phyloP scores from a whole-genome alignment of 495 filamentous ascomycete species.

The Podospora bellae-mahoneyi region DNA sequence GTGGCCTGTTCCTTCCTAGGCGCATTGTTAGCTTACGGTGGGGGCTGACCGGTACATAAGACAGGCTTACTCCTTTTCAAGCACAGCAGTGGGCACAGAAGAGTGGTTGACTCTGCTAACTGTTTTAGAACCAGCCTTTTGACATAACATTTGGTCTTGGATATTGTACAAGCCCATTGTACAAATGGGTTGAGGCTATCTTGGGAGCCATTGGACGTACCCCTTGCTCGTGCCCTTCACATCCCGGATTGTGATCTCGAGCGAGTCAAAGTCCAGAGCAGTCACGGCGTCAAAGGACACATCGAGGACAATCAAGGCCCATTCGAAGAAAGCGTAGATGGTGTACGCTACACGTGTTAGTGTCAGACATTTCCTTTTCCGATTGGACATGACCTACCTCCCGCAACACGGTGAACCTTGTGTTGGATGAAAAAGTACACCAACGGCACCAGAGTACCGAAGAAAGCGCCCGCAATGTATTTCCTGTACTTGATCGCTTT shows the following conservation, averaged over 20 bases:
- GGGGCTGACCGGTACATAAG: not conserved
- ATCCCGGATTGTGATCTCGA: slow-evolving; percentile 88
- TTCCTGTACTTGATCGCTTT: slow-evolving; percentile 86
- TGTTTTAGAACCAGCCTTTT: slow-evolving; percentile 40
- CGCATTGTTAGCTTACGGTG: not conserved
- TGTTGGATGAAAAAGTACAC: slow-evolving; percentile 99
- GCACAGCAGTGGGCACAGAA: slow-evolving; percentile 64
- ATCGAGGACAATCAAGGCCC: slow-evolving; percentile 91
- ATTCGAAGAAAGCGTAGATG: slow-evolving; percentile 98
- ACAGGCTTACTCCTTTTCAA: slow-evolving; percentile 77
- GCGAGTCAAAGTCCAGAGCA: slow-evolving; percentile 85
- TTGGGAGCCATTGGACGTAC: slow-evolving; percentile 98
- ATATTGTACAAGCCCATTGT: slow-evolving; percentile 26
- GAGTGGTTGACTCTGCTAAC: slow-evolving; percentile 52
- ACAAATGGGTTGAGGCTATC: slow-evolving; percentile 45
- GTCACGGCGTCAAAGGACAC: slow-evolving; percentile 96
- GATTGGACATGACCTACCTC: slow-evolving; percentile 60
- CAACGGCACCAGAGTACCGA: slow-evolving; percentile 83
- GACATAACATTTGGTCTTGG: slow-evolving; percentile 36
- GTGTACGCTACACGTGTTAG: slow-evolving; percentile 72
- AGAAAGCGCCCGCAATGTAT: slow-evolving; percentile 78
- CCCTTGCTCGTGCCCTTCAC: slow-evolving; percentile 90
- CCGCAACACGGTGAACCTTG: slow-evolving; percentile 90
- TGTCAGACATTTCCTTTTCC: not conserved
- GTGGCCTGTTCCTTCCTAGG: slow-evolving; percentile 73